Conservation (phyloP, 108 stramenopile genomes). For the Bacterosira constricta region DNA sequence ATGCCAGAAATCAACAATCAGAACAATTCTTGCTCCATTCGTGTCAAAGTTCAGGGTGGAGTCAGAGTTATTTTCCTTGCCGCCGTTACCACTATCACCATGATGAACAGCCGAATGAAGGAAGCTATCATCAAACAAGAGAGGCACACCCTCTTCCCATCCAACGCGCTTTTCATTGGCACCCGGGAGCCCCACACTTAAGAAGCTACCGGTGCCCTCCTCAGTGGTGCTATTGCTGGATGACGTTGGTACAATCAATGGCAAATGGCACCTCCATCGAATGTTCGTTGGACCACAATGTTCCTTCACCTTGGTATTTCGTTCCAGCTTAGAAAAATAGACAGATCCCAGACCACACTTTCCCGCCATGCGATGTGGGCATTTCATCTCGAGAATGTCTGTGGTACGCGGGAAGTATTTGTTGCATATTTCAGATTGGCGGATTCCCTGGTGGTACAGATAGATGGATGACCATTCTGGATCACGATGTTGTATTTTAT, state of each 20-base stretch:
- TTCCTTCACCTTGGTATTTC: slow-evolving; percentile 45
- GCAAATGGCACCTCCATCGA: slow-evolving; percentile 64
- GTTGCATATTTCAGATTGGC: slow-evolving; percentile 26
- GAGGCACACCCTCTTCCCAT: slow-evolving; percentile 48
- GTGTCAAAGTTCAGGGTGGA: not conserved
- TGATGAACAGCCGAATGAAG: slow-evolving; percentile 57
- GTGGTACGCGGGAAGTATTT: slow-evolving; percentile 38
- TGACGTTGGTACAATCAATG: slow-evolving; percentile 42
- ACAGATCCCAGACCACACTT: slow-evolving; percentile 48
- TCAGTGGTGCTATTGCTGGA: too few species aligned
- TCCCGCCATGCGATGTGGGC: slow-evolving; percentile 47
- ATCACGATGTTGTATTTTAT: not conserved
- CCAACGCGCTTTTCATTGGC: slow-evolving; percentile 25
- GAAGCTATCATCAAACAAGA: slow-evolving; percentile 75
- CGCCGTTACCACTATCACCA: not conserved
- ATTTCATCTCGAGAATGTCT: slow-evolving; percentile 40
- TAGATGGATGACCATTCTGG: slow-evolving; percentile 52
- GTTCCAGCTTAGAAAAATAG: slow-evolving; percentile 44
- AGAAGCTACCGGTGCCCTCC: slow-evolving; percentile 11
- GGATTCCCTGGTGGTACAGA: slow-evolving; percentile 36
- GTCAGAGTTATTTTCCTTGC: not conserved
- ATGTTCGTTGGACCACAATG: slow-evolving; percentile 76
- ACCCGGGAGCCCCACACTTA: slow-evolving; percentile 38
- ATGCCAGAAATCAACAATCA: slow-evolving; percentile 73
- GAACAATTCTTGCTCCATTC: slow-evolving; percentile 48